Conservation (phyloP, 139 green algal genomes). For the Deuterostichococcus epilithicus region DNA sequence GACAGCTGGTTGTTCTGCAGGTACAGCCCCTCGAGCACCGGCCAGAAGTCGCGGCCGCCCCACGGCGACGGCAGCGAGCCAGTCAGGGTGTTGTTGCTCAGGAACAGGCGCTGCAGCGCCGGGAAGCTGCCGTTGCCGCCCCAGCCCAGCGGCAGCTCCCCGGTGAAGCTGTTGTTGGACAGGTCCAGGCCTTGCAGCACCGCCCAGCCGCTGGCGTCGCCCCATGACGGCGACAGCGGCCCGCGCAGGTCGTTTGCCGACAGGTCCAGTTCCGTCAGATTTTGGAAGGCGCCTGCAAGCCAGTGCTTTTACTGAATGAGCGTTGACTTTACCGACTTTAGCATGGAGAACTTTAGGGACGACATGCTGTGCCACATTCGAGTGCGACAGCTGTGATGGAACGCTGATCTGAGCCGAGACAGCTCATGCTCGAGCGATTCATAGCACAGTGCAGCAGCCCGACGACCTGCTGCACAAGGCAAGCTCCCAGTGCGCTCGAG, state of each 20-base stretch:
- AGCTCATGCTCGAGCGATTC: too few species aligned
- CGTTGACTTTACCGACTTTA: too few species aligned
- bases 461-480: too few species aligned
- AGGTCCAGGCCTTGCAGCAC: conserved; percentile 19
- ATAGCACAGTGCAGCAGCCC: too few species aligned
- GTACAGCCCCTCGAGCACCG: neutral
- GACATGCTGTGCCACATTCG: too few species aligned
- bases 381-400: too few species aligned
- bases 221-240: conserved; percentile 12
- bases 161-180: conserved; percentile 26
- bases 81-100: conserved; percentile 18
- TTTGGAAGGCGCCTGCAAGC: neutral
- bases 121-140: conserved; percentile 22
- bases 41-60: conserved; percentile 8
- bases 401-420: too few species aligned
- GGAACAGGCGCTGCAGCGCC: conserved; percentile 9
- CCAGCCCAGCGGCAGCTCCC: conserved; percentile 15
- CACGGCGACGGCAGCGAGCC: conserved; percentile 22
- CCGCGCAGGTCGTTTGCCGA: conserved; percentile 17
- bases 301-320: too few species aligned
- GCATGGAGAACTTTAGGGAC: too few species aligned
- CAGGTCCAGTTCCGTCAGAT: conserved; percentile 18
- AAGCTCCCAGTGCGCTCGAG: too few species aligned
- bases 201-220: neutral
- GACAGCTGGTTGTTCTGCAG: neutral